These are phyloP conservation scores for Grammothele lineata DNA, from an alignment of 768 basidiomycete genomes.

Conservation along the genomic window DNA sequence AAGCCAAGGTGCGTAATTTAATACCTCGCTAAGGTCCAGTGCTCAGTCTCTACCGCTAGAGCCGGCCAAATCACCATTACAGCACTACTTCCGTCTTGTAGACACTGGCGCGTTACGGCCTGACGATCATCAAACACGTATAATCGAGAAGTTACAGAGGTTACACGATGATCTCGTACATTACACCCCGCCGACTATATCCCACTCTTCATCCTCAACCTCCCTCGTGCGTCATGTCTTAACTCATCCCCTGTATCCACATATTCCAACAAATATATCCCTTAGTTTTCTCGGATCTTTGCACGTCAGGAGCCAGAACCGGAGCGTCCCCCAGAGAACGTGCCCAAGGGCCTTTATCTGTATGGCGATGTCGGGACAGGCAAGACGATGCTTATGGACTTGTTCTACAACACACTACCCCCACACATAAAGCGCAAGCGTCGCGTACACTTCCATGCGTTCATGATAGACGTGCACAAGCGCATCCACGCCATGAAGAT, in stretches of 20 bases:
- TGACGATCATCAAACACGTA: constrained; percentile 81
- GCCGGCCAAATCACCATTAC: constrained; percentile 28
- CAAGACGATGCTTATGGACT: constrained; percentile 99
- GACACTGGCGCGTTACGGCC: constrained; percentile 51
- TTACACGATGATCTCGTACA: constrained; percentile 66
- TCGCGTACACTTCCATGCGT: constrained; percentile 96
- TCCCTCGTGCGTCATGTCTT: constrained; percentile 31
- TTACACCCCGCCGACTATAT: constrained; percentile 69
- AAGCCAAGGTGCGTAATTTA: no score
- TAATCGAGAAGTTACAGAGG: constrained; percentile 77
- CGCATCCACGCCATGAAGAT: constrained; percentile 80
- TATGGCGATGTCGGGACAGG: constrained; percentile 97
- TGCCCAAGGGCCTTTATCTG: constrained; percentile 88
- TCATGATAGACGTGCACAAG: constrained; percentile 99
- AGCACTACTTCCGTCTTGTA: constrained; percentile 46
- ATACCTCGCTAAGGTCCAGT: no score
- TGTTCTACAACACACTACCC: constrained; percentile 86
- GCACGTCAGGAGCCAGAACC: constrained; percentile 17
- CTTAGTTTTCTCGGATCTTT: constrained; percentile 29
- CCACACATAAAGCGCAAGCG: constrained; percentile 63
- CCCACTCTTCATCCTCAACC: constrained; percentile 29
- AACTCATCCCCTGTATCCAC: background rate
- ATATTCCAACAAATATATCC: background rate
- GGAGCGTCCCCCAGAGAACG: constrained; percentile 40
- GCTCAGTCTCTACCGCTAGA: no score